Conservation (phyloP, 2,329 filamentous ascomycete genomes). For the Fusarium sp. region DNA sequence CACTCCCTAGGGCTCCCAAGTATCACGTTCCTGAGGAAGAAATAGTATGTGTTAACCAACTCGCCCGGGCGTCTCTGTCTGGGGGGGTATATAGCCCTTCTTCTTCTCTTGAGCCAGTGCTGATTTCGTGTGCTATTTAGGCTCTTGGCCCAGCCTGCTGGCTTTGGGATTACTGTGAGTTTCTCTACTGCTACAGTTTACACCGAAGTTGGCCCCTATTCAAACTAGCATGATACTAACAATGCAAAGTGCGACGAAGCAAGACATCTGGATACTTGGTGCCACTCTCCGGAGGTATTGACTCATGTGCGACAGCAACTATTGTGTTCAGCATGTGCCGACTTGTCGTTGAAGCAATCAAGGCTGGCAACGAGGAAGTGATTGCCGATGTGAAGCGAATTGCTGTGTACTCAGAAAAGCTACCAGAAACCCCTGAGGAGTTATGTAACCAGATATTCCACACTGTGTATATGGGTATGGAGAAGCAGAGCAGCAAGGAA, state of each 20-base stretch:
- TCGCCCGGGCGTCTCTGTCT: not conserved
- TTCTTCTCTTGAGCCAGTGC: not conserved
- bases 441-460: constrained; percentile 60
- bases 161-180: constrained; percentile 35
- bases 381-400: constrained; percentile 56
- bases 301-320: constrained; percentile 43
- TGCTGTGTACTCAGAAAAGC: constrained; percentile 38
- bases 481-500: constrained; percentile 73
- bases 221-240: not conserved
- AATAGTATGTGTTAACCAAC: constrained; percentile 16
- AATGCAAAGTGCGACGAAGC: constrained; percentile 24
- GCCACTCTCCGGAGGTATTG: constrained; percentile 40
- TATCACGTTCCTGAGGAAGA: constrained; percentile 45
- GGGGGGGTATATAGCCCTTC: not conserved
- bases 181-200: not conserved
- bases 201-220: not conserved
- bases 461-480: constrained; percentile 71
- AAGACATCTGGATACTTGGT: constrained; percentile 30
- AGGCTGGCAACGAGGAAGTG: constrained; percentile 35
- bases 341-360: constrained; percentile 56
- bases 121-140: constrained; percentile 1
- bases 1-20: constrained; percentile 42
- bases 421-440: constrained; percentile 69
- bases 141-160: constrained; percentile 34
- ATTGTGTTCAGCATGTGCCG: constrained; percentile 65